These are phyloP conservation scores for Aspergillus carlsbadensis DNA, from an alignment of 495 filamentous ascomycete genomes.

Conservation along the genomic window DNA sequence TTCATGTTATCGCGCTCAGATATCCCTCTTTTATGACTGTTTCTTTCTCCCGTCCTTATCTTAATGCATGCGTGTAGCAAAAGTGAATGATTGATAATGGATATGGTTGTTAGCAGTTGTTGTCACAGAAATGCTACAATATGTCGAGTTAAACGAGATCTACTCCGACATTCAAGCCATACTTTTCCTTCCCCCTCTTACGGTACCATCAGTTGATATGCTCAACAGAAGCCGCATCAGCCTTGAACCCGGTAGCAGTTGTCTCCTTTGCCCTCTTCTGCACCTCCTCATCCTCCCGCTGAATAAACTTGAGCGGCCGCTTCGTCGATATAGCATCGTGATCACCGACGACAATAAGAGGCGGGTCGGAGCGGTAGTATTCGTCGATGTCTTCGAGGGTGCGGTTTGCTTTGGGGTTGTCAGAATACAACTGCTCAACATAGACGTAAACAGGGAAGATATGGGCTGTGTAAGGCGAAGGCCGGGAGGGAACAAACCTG, in stretches of 20 bases:
- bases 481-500: slow-evolving; percentile 26
- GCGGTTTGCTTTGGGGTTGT: slow-evolving; percentile 36
- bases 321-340: slow-evolving; percentile 27
- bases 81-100: neutral
- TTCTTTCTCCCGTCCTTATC: neutral
- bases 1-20: slow-evolving; percentile 3
- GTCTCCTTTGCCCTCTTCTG: slow-evolving; percentile 2
- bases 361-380: slow-evolving; percentile 44
- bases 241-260: neutral
- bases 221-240: neutral
- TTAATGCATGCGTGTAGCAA: neutral
- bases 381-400: slow-evolving; percentile 45
- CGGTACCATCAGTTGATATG: neutral
- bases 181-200: neutral
- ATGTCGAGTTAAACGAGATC: neutral
- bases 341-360: slow-evolving; percentile 40
- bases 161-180: neutral
- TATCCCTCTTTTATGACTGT: slow-evolving; percentile 6
- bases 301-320: slow-evolving; percentile 32
- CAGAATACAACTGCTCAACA: no score
- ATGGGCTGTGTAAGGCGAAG: no score
- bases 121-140: neutral
- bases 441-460: no score
- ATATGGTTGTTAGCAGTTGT: neutral
- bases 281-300: slow-evolving; percentile 30